Base-by-base conservation (phyloP, 345 rosid species). In the Nephelium lappaceum region DNA sequence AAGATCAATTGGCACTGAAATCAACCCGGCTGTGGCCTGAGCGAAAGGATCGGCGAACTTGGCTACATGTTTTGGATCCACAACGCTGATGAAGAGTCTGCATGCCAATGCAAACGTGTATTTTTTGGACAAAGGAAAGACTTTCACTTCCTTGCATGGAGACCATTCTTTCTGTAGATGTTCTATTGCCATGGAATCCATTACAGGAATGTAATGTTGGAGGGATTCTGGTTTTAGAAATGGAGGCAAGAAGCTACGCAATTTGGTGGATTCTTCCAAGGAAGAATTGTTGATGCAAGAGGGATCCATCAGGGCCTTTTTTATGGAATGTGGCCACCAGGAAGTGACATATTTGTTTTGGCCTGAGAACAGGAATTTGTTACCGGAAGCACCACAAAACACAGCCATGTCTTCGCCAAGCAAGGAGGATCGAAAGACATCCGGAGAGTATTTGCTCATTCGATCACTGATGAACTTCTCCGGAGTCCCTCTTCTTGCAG, bases 121-220 rank as follows among this genome's bases (percentile, higher is more conserved):
- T 42, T 80, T 78, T 66, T 80, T 80, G 9, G 84, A 73, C 12
- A 72, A 72, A 3, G 81, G 87, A 62, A 77, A 85, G 23, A 80
- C 85, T 71, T 80, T 70, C 47, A 80, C 80, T 24, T 80, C 67
- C 8, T 75, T 45, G 42, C 42, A 43, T 6, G 82, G 82, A 5
- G 60, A 74, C 85, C 87, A 78, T 19, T 74, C 71, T 63, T 31
- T 66, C 39, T 80, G 19, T 14, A 80, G 42, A 7, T 82, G 85
- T 67, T 82, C 82, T 38, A 25, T 77, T 6, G 87, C 81, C 87
- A 80, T 82, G 23, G 66, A 53, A 19, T 85, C 87, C 87, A 85
- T 80, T 7, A 82, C 70, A 18, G 82, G 80, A 5, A 85, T 39
- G 72, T 77, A 72, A 67, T 79, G 78, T 41, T 75, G 82, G 10